Evolutionary conservation across 1,284 basidiomycete species (phyloP).

Genomic region (Puccinia hordei): DNA sequence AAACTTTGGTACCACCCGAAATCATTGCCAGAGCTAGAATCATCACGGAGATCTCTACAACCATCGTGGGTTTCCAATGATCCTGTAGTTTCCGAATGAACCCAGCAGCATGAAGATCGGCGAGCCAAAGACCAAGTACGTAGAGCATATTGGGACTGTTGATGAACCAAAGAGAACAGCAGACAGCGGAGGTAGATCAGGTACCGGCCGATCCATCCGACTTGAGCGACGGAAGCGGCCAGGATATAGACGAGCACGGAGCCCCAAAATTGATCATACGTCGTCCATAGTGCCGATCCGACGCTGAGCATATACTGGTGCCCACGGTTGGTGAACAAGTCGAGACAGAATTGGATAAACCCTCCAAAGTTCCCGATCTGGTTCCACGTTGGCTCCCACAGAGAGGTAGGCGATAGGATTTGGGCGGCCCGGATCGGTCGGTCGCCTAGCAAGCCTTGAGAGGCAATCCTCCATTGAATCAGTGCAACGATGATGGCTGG

Average conservation of each 20-base stretch:
- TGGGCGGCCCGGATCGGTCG: constrained; percentile 57
- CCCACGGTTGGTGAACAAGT: constrained; percentile 60
- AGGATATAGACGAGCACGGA: constrained; percentile 61
- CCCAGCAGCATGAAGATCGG: constrained; percentile 60
- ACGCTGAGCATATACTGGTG: constrained; percentile 60
- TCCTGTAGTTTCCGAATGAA: constrained; percentile 60
- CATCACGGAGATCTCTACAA: constrained; percentile 58
- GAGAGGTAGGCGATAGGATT: constrained; percentile 57
- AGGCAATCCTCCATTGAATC: constrained; percentile 59
- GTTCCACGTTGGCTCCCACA: constrained; percentile 60
- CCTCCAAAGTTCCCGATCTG: constrained; percentile 59
- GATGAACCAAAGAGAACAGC: constrained; percentile 58
- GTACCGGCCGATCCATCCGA: constrained; percentile 59
- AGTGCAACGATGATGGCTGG: constrained; percentile 60
- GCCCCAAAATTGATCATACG: constrained; percentile 61
- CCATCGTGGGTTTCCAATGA: constrained; percentile 59
- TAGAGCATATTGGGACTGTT: constrained; percentile 58
- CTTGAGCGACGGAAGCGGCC: constrained; percentile 59
- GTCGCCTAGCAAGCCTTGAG: constrained; percentile 55
- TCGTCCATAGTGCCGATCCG: constrained; percentile 61
- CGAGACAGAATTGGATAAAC: constrained; percentile 59
- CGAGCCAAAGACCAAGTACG: constrained; percentile 59
- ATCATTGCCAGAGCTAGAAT: constrained; percentile 58
- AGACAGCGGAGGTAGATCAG: constrained; percentile 57
- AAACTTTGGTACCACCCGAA: constrained; percentile 58